These are phyloP conservation scores for Colletotrichum tropicicola DNA, from an alignment of 2,329 filamentous ascomycete genomes.

Conservation along the genomic window DNA sequence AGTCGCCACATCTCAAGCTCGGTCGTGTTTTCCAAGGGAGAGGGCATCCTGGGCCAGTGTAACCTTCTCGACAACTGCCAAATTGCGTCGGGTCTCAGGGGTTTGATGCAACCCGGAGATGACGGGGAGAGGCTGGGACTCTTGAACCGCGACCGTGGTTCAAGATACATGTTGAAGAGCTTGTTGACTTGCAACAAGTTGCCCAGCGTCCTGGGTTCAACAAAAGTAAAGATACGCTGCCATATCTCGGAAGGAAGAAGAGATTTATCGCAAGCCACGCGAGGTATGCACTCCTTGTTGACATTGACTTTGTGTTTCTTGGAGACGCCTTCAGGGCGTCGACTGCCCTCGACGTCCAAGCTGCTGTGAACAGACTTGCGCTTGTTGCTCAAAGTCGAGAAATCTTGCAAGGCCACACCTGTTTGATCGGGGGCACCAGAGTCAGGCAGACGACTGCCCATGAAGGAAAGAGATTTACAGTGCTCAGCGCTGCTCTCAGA, in stretches of 20 bases:
- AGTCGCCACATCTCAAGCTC: slow-evolving; percentile 84
- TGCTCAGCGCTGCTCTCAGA: neutral
- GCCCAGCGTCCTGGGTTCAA: slow-evolving; percentile 70
- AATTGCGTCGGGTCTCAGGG: slow-evolving; percentile 68
- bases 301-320: slow-evolving; percentile 3
- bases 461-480: neutral
- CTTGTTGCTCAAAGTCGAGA: neutral
- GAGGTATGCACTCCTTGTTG: neutral
- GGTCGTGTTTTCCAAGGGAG: slow-evolving; percentile 69
- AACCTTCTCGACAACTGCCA: slow-evolving; percentile 76
- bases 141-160: slow-evolving; percentile 50
- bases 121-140: slow-evolving; percentile 37
- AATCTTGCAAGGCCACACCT: neutral
- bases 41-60: slow-evolving; percentile 74
- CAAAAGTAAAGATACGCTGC: slow-evolving; percentile 75
- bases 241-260: slow-evolving; percentile 63
- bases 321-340: neutral
- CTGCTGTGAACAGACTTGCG: slow-evolving; percentile 6
- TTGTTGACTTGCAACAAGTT: slow-evolving; percentile 74
- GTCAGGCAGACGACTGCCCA: neutral
- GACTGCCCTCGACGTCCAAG: neutral
- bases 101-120: slow-evolving; percentile 31
- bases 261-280: neutral
- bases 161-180: slow-evolving; percentile 69
- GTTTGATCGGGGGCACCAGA: neutral